These are phyloP conservation scores for Isabelozyma rhagii DNA, from an alignment of 805 yeast genomes.

Conservation along the genomic window DNA sequence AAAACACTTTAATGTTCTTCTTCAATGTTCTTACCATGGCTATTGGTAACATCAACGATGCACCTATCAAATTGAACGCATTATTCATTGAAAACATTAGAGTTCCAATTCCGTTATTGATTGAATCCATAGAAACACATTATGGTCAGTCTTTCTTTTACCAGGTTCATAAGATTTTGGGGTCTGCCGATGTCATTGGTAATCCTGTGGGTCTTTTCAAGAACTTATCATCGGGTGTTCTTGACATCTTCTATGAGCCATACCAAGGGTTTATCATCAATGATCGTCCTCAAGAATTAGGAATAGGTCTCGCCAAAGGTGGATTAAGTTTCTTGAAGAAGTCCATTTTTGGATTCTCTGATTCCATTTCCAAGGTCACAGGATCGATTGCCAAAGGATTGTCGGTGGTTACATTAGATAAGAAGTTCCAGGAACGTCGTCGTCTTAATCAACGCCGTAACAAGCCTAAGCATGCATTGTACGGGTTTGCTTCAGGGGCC, in stretches of 20 bases:
- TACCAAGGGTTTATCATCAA: conserved; percentile 92
- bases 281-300: conserved; percentile 93
- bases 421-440: conserved; percentile 77
- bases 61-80: conserved; percentile 88
- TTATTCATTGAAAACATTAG: conserved; percentile 84
- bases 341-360: conserved; percentile 91
- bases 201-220: conserved; percentile 97
- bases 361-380: conserved; percentile 87
- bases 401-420: conserved; percentile 85
- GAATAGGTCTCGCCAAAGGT: conserved; percentile 94
- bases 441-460: conserved; percentile 72
- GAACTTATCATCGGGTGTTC: conserved; percentile 88
- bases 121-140: conserved; percentile 73
- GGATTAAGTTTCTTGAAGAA: conserved; percentile 91
- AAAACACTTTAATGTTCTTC: conserved; percentile 69
- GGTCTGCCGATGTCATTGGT: conserved; percentile 94
- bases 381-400: conserved; percentile 94
- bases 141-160: conserved; percentile 90
- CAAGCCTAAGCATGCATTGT: conserved; percentile 78
- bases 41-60: conserved; percentile 93
- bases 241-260: conserved; percentile 96
- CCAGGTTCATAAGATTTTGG: conserved; percentile 88
- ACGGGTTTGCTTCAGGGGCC: conserved; percentile 84
- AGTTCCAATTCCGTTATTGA: conserved; percentile 73
- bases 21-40: conserved; percentile 92